Conservation (phyloP, 179 eudicot genomes). For the Nepenthes alata region DNA sequence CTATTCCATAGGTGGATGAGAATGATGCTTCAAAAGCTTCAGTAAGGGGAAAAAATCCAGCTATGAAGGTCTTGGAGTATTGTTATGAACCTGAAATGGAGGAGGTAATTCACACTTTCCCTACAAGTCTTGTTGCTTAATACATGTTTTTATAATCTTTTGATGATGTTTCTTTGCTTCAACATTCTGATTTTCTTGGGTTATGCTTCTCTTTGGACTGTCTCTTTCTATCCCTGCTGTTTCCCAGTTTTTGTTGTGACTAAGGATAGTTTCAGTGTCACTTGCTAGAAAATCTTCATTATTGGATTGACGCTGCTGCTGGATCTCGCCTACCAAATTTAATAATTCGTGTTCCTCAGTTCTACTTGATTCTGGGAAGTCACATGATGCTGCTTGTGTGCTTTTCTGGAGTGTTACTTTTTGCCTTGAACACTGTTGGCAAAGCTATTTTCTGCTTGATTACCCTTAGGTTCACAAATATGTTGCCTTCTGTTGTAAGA, state of each 20-base stretch:
- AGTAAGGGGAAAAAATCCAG: slow-evolving; percentile 54
- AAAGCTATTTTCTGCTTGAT: too few relatives aligned
- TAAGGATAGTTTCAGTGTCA: too few relatives aligned
- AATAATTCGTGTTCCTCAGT: neutral
- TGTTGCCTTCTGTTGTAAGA: too few relatives aligned
- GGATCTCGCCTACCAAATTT: neutral
- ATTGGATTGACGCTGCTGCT: neutral
- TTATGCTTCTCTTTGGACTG: too few relatives aligned
- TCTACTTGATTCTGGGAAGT: neutral
- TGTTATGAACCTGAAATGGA: slow-evolving; percentile 99
- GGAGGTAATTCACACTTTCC: slow-evolving; percentile 44
- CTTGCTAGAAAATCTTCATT: neutral
- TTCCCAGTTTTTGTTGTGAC: too few relatives aligned
- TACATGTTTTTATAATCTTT: neutral
- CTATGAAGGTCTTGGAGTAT: slow-evolving; percentile 75
- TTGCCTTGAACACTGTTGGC: too few relatives aligned
- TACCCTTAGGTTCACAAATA: too few relatives aligned
- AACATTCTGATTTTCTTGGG: too few relatives aligned
- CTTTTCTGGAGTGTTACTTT: too few relatives aligned
- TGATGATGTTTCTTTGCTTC: neutral
- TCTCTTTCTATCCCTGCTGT: too few relatives aligned
- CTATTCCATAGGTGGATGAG: slow-evolving; percentile 50
- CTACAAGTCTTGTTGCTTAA: neutral
- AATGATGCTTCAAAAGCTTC: slow-evolving; percentile 52
- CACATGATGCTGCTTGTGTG: too few relatives aligned